Evolutionary conservation across 495 filamentous ascomycete species (phyloP).

Genomic region (Penicillium samsonianum): DNA sequence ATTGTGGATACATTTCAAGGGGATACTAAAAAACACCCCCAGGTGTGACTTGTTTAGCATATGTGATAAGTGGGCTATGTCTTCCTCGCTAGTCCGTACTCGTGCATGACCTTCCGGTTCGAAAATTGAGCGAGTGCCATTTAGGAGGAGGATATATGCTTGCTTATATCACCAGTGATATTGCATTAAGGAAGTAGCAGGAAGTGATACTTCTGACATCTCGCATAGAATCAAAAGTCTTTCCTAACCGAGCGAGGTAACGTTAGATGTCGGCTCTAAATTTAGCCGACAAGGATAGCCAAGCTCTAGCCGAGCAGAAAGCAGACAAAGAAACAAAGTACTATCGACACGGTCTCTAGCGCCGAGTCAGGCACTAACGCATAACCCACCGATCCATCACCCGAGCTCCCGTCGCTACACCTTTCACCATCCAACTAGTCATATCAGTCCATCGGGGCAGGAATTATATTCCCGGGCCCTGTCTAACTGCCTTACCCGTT

Average conservation of each 20-base stretch:
- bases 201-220: not conserved
- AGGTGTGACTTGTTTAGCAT: too few species aligned
- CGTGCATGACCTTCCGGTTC: too few species aligned
- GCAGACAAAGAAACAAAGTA: slow-evolving; percentile 1
- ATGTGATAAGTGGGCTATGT: too few species aligned
- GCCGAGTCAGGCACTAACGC: slow-evolving; percentile 4
- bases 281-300: not conserved
- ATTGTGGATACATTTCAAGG: too few species aligned
- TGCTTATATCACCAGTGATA: too few species aligned
- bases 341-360: not conserved
- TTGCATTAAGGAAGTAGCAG: too few species aligned
- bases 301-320: not conserved
- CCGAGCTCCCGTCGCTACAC: not conserved
- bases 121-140: too few species aligned
- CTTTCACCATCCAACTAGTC: not conserved
- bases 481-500: not conserved
- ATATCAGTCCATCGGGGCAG: not conserved
- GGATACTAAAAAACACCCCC: too few species aligned
- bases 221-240: not conserved
- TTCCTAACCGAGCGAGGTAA: not conserved
- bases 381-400: not conserved
- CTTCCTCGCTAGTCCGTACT: too few species aligned
- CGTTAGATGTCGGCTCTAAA: not conserved
- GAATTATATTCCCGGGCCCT: not conserved
- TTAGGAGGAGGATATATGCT: too few species aligned